Conservation (phyloP, 2,329 filamentous ascomycete species). For the Aspergillaceae sp. region DNA sequence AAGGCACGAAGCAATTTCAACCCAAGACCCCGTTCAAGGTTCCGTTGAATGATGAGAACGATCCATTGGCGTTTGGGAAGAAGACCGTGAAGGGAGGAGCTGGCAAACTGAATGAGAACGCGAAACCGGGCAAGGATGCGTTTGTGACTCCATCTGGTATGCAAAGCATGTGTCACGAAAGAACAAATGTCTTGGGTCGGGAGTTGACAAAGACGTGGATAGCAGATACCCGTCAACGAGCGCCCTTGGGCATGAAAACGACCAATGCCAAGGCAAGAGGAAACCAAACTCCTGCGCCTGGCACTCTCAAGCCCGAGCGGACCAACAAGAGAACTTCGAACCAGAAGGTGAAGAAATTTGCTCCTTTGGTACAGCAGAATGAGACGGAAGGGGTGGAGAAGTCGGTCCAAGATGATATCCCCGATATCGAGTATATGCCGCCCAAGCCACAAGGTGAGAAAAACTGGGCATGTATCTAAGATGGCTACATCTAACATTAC, state of each 20-base stretch:
- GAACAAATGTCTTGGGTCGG: slow-evolving; percentile 2
- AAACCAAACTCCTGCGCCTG: slow-evolving; percentile 58
- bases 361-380: slow-evolving; percentile 41
- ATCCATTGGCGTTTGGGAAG: slow-evolving; percentile 52
- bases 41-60: slow-evolving; percentile 78
- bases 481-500: slow-evolving; percentile 16
- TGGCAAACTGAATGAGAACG: slow-evolving; percentile 50
- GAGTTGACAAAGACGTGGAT: slow-evolving; percentile 3
- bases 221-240: slow-evolving; percentile 59
- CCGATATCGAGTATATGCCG: slow-evolving; percentile 85
- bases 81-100: slow-evolving; percentile 45
- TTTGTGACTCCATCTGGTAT: slow-evolving; percentile 76
- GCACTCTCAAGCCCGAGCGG: slow-evolving; percentile 54
- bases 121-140: slow-evolving; percentile 52
- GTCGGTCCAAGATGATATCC: slow-evolving; percentile 46
- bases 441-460: slow-evolving; percentile 52
- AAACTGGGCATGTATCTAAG: neutral
- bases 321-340: slow-evolving; percentile 53
- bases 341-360: slow-evolving; percentile 52
- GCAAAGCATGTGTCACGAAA: slow-evolving; percentile 14
- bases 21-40: slow-evolving; percentile 77
- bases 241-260: slow-evolving; percentile 85
- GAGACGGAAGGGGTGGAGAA: slow-evolving; percentile 40
- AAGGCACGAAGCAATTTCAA: slow-evolving; percentile 51
- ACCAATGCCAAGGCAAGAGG: slow-evolving; percentile 80